These are phyloP conservation scores for Pleurotus giganteus DNA, from an alignment of 768 basidiomycete genomes.

Conservation along the genomic window DNA sequence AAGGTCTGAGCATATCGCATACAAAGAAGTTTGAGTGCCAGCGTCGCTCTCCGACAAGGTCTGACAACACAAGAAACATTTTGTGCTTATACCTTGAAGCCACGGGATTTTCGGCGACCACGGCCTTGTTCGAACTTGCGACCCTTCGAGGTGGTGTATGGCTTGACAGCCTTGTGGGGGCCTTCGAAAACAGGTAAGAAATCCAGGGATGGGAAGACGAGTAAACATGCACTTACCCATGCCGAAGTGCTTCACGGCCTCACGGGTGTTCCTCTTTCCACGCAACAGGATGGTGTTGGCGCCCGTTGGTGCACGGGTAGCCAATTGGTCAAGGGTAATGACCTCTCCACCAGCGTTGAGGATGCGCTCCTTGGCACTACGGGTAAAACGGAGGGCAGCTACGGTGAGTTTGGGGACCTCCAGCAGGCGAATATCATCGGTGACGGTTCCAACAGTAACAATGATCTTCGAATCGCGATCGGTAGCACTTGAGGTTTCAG, in stretches of 20 bases:
- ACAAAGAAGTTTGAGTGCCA: constrained; percentile 3
- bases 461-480: constrained; percentile 80
- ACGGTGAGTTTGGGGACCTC: constrained; percentile 88
- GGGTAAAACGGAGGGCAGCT: constrained; percentile 94
- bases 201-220: not conserved
- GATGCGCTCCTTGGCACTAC: constrained; percentile 91
- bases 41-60: not conserved
- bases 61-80: constrained; percentile 1
- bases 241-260: constrained; percentile 97
- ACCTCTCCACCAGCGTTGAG: constrained; percentile 93
- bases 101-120: constrained; percentile 98
- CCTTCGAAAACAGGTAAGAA: constrained; percentile 30
- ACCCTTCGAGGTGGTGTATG: constrained; percentile 92
- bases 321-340: constrained; percentile 95
- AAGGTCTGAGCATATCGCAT: constrained; percentile 3
- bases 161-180: constrained; percentile 98
- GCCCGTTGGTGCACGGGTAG: constrained; percentile 90
- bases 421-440: constrained; percentile 89
- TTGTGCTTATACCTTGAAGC: constrained; percentile 83
- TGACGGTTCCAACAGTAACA: constrained; percentile 88
- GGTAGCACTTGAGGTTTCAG: constrained; percentile 66
- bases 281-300: constrained; percentile 92
- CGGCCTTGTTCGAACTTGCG: constrained; percentile 99
- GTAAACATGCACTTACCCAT: constrained; percentile 52
- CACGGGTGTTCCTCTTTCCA: constrained; percentile 90